These are phyloP conservation scores for Symbiotaphrina buchneri DNA, from an alignment of 495 filamentous ascomycete genomes.

Conservation along the genomic window DNA sequence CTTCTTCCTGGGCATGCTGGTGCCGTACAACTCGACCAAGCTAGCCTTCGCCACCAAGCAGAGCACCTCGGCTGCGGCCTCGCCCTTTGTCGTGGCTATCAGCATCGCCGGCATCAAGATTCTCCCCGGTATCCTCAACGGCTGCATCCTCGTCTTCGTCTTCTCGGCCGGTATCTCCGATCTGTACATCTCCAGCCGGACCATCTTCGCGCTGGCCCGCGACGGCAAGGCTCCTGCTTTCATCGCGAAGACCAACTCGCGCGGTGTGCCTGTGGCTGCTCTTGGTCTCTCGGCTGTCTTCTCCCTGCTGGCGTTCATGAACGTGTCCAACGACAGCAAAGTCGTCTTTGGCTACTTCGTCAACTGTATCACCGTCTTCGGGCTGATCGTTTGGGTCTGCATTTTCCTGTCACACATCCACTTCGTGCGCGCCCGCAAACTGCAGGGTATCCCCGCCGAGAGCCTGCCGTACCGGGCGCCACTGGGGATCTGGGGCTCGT, in stretches of 20 bases:
- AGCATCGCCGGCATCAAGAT: slow-evolving; percentile 23
- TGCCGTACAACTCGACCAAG: slow-evolving; percentile 15
- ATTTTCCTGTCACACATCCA: slow-evolving; percentile 64
- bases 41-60: slow-evolving; percentile 8
- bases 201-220: slow-evolving; percentile 54
- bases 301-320: slow-evolving; percentile 55
- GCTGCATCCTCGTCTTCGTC: slow-evolving; percentile 52
- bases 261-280: slow-evolving; percentile 54
- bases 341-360: slow-evolving; percentile 70
- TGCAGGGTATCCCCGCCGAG: slow-evolving; percentile 40
- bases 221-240: slow-evolving; percentile 55
- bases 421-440: slow-evolving; percentile 52
- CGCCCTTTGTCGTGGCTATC: slow-evolving; percentile 42
- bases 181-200: slow-evolving; percentile 66
- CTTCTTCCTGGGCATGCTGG: slow-evolving; percentile 33
- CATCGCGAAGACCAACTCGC: slow-evolving; percentile 43
- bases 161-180: slow-evolving; percentile 59
- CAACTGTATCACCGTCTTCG: slow-evolving; percentile 62
- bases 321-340: slow-evolving; percentile 41
- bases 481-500: slow-evolving; percentile 44
- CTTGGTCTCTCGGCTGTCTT: slow-evolving; percentile 38
- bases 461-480: slow-evolving; percentile 52
- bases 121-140: slow-evolving; percentile 34
- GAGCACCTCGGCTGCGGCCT: slow-evolving; percentile 22
- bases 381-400: slow-evolving; percentile 65